Base-by-base conservation (phyloP, 257 asterid genomes). In the Solanum bulbocastanum region DNA sequence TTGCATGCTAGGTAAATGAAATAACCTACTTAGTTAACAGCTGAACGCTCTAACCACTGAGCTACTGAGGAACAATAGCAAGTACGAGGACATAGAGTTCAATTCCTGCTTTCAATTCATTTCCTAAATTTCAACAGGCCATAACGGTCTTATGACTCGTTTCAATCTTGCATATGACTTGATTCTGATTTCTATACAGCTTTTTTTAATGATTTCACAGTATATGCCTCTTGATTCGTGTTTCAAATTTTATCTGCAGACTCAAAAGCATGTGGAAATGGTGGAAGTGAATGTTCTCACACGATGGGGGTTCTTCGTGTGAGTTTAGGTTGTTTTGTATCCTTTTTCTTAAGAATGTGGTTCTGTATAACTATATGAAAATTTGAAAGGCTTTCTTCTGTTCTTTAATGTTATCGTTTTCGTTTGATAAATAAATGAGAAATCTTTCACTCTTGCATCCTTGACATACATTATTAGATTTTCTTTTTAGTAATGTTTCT, bases 271-370 rank as follows among this genome's bases (percentile, higher is more conserved):
- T 95, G 99, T 89, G 94, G 95, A 8, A 90, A 89, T 18, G 92
- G 92, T 52, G 94, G 94, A 83, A 84, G 78, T 10, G 95, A 92
- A 88, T 95, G 99, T 83, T 91, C 91, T 90, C 98, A 96, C 66
- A 93, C 98, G 9, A 92, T 94, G 95, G 98, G 99, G 87, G 99
- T 96, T 85, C 98, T 96, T 90, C 98, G 99, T 10, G 97, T 96
- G 91, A 96, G 99, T 71, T 92, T 94, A 79, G 99, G 98, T 89
- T 95, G 99, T 90, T 96, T 94, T 12, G 98, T 96, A 96, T 96
- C 99, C 86, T 92, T 94, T 91, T 66, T 60, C 83, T 76, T 52
- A 35, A 73, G 56, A 9, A 23, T 75, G 56, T 23, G 5, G 14
- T 75, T 75, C 56, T 36, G 11, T 10, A 74, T 36, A 74, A 22